These are phyloP conservation scores for Aureobasidium namibiae DNA, from an alignment of 2,329 filamentous ascomycete genomes.

Conservation along the genomic window DNA sequence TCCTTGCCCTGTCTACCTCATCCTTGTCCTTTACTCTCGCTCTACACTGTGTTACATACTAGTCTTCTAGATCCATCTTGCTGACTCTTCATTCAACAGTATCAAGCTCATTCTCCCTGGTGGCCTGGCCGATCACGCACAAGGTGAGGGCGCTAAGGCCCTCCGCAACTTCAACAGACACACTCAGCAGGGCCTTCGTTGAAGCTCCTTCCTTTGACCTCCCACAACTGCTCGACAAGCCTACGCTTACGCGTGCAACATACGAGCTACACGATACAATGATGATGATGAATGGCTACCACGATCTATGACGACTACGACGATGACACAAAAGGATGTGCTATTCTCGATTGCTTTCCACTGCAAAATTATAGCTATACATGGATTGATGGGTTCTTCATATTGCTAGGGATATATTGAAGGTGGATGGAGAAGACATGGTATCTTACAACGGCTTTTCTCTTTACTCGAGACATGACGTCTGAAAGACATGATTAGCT, in stretches of 20 bases:
- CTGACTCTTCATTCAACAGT: background rate
- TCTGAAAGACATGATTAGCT: background rate
- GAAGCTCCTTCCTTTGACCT: background rate
- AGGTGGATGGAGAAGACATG: background rate
- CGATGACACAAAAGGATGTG: background rate
- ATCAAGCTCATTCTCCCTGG: background rate
- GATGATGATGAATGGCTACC: background rate
- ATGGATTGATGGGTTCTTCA: background rate
- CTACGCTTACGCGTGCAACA: too few relatives aligned
- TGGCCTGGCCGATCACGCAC: background rate
- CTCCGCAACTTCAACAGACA: background rate
- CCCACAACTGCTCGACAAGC: background rate
- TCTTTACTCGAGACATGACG: too few relatives aligned
- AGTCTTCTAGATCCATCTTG: background rate
- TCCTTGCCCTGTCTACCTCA: background rate
- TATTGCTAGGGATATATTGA: background rate
- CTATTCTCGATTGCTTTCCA: background rate
- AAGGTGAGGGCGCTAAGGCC: background rate
- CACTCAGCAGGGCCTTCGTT: background rate
- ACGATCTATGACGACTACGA: background rate
- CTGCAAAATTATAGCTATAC: background rate
- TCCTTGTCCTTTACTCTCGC: background rate
- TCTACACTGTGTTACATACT: background rate
- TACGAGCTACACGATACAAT: background rate
- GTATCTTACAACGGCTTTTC: too few relatives aligned